phyloP scores from a whole-genome alignment of 2,329 filamentous ascomycete genomes.

The Penicillium palitans region DNA sequence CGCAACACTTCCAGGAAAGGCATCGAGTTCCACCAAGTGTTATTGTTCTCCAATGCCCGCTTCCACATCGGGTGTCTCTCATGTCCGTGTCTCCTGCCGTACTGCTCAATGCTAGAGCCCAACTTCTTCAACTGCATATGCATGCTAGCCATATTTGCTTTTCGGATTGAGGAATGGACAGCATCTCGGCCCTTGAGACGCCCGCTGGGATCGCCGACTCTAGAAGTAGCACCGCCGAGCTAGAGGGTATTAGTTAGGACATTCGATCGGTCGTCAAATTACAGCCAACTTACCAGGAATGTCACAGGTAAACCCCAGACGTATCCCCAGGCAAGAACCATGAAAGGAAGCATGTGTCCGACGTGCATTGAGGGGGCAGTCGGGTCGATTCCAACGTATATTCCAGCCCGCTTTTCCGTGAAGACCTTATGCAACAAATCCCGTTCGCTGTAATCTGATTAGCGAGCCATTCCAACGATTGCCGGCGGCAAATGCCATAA shows the following conservation, averaged over 20 bases:
- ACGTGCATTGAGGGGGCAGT: constrained; percentile 53
- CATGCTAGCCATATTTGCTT: constrained; percentile 51
- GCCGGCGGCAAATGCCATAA: not conserved
- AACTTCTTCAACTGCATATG: constrained; percentile 59
- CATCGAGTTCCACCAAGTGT: constrained; percentile 73
- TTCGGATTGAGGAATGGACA: constrained; percentile 41
- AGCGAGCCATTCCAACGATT: not conserved
- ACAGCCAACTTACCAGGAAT: constrained; percentile 43
- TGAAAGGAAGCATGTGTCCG: constrained; percentile 53
- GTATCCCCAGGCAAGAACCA: constrained; percentile 53
- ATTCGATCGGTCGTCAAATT: not conserved
- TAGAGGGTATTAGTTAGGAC: constrained; percentile 28
- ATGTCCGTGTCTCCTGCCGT: constrained; percentile 67
- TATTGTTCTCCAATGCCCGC: constrained; percentile 75
- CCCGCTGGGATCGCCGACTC: constrained; percentile 50
- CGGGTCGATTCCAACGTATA: constrained; percentile 52
- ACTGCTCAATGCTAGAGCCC: constrained; percentile 69
- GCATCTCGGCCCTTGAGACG: constrained; percentile 43
- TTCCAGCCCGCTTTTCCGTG: constrained; percentile 47
- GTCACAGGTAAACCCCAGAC: constrained; percentile 49
- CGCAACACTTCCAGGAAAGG: constrained; percentile 73
- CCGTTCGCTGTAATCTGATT: constrained; percentile 37
- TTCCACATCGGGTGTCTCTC: constrained; percentile 64
- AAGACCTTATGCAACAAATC: constrained; percentile 47
- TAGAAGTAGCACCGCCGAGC: constrained; percentile 50